Evolutionary conservation across 2,329 filamentous ascomycete species (phyloP).

Genomic region (Stachybotrys chartarum): DNA sequence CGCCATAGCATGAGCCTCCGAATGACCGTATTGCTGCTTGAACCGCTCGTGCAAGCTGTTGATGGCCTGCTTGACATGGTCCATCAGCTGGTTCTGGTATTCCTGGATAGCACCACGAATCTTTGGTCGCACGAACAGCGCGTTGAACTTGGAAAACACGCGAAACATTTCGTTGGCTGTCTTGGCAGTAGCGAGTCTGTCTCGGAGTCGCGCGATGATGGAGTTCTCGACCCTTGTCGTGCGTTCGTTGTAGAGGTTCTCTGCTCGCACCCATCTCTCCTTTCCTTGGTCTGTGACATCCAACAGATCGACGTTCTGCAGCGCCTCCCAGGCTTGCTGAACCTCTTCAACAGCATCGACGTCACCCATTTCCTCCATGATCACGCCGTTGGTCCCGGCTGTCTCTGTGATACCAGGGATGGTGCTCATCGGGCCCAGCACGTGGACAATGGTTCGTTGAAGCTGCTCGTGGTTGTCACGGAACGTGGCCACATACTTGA

Average conservation of each 20-base stretch:
- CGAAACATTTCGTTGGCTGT: constrained; percentile 99
- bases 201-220: constrained; percentile 88
- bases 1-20: constrained; percentile 96
- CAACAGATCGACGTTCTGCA: constrained; percentile 91
- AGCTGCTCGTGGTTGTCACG: constrained; percentile 96
- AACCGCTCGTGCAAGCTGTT: constrained; percentile 89
- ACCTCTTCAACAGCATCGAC: constrained; percentile 97
- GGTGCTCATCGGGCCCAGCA: constrained; percentile 71
- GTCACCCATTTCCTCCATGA: constrained; percentile 92
- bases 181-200: constrained; percentile 90
- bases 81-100: constrained; percentile 96
- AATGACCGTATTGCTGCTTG: constrained; percentile 98
- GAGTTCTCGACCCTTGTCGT: constrained; percentile 97
- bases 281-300: constrained; percentile 89
- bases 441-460: constrained; percentile 91
- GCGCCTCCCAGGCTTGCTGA: constrained; percentile 82
- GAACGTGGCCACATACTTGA: constrained; percentile 93
- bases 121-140: constrained; percentile 96
- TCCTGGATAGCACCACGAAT: constrained; percentile 96
- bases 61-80: constrained; percentile 96
- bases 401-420: constrained; percentile 47
- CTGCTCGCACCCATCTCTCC: constrained; percentile 84
- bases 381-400: constrained; percentile 50
- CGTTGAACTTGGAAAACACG: constrained; percentile 99
- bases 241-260: constrained; percentile 94